A percentile compares a stretch with the other conserved stretches of the same genome.
These are phyloP conservation scores for Stylosanthes scabra DNA, from an alignment of 331 rosid species.

Conservation along the genomic window DNA sequence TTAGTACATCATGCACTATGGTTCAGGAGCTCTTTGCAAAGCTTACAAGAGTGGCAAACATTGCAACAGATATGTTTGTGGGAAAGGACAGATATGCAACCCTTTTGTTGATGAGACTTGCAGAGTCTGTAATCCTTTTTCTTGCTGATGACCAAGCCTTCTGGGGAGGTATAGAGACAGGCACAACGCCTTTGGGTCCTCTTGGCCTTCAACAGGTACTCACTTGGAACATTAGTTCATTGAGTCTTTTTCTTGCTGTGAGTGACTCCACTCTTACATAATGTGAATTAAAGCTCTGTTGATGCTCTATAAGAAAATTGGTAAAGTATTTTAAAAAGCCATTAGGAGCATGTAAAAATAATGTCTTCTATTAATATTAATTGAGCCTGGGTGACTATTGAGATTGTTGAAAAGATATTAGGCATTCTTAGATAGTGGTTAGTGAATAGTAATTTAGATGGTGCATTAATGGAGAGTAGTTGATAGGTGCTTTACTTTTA, in stretches of 20 bases:
- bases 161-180: constrained; percentile 79
- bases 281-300: constrained; percentile 19
- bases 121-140: constrained; percentile 88
- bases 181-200: constrained; percentile 72
- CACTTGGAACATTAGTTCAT: constrained; percentile 9
- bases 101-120: constrained; percentile 79
- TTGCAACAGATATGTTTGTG: constrained; percentile 77
- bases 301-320: constrained; percentile 23
- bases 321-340: background rate
- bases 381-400: too few relatives aligned
- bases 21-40: constrained; percentile 69
- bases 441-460: too few relatives aligned
- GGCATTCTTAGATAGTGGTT: too few relatives aligned
- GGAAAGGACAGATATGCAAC: constrained; percentile 93
- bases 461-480: too few relatives aligned
- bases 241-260: constrained; percentile 1
- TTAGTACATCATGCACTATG: background rate
- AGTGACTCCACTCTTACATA: background rate
- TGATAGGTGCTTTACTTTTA: too few relatives aligned
- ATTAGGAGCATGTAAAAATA: constrained; percentile 1
- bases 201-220: constrained; percentile 90
- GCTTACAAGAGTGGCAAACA: constrained; percentile 65
- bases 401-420: too few relatives aligned
- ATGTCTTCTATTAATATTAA: background rate
- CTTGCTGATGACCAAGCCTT: constrained; percentile 85